phyloP scores from a whole-genome alignment of 768 basidiomycete species.

The Russula griseocarnosa region DNA sequence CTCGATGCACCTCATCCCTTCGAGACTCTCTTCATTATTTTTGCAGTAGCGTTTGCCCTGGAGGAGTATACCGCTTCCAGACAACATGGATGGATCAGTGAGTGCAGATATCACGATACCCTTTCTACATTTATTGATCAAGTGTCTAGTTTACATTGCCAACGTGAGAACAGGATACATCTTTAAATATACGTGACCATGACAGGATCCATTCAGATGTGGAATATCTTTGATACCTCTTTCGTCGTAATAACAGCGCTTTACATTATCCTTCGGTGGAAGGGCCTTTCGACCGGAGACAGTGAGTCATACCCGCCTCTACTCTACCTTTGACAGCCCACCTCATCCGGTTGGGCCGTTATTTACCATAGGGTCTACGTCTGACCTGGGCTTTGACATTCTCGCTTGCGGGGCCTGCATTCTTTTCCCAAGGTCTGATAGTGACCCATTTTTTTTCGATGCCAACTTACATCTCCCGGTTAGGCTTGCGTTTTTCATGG shows the following conservation, averaged over 20 bases:
- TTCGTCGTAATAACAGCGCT: conserved; percentile 66
- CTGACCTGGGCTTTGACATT: conserved; percentile 73
- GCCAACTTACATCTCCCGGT: conserved; percentile 4
- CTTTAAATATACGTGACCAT: neutral
- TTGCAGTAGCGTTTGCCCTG: conserved; percentile 72
- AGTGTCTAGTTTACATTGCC: conserved; percentile 65
- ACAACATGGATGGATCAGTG: conserved; percentile 85
- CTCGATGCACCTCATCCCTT: conserved; percentile 48
- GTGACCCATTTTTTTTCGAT: neutral
- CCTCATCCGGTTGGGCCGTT: neutral
- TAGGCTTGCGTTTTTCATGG: conserved; percentile 74
- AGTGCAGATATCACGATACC: conserved; percentile 34
- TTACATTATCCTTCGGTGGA: conserved; percentile 61
- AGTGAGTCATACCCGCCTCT: conserved; percentile 37
- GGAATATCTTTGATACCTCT: conserved; percentile 84
- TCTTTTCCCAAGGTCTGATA: conserved; percentile 67
- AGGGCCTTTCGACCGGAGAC: conserved; percentile 54
- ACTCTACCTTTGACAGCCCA: neutral
- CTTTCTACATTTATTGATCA: conserved; percentile 11
- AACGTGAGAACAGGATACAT: conserved; percentile 49
- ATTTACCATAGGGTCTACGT: conserved; percentile 32
- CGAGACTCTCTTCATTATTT: conserved; percentile 72
- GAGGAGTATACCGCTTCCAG: conserved; percentile 86
- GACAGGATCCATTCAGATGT: conserved; percentile 50
- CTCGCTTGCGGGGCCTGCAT: conserved; percentile 83